phyloP scores from a whole-genome alignment of 805 yeast species.

The Candida insectorum region DNA sequence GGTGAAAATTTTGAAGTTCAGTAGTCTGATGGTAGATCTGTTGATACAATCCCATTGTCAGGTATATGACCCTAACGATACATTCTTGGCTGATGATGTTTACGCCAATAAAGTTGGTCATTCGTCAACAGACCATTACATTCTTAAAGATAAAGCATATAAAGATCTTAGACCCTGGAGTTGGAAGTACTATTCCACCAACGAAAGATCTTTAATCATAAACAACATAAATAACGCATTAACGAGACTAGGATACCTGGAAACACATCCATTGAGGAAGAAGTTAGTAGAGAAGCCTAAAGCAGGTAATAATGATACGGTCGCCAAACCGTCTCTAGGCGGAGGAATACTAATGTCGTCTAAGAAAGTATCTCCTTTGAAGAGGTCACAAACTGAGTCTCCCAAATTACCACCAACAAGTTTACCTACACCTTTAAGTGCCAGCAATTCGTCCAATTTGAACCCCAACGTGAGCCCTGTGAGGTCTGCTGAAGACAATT shows the following conservation, averaged over 20 bases:
- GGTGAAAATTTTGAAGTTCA: slow-evolving; percentile 1
- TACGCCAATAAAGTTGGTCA: slow-evolving; percentile 16
- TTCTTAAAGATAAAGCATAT: slow-evolving; percentile 39
- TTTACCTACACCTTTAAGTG: neutral
- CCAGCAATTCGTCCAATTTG: too few relatives aligned
- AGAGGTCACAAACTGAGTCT: slow-evolving; percentile 16
- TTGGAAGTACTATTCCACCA: slow-evolving; percentile 28
- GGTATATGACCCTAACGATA: slow-evolving; percentile 26
- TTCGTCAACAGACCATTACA: slow-evolving; percentile 10
- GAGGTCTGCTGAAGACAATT: neutral
- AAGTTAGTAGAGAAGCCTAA: slow-evolving; percentile 20
- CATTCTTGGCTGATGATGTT: slow-evolving; percentile 28
- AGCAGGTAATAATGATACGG: neutral
- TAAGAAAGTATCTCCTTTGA: slow-evolving; percentile 11
- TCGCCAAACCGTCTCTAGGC: slow-evolving; percentile 11
- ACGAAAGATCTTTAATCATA: slow-evolving; percentile 29
- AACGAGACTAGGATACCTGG: slow-evolving; percentile 40
- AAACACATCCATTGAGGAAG: slow-evolving; percentile 40
- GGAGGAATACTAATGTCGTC: slow-evolving; percentile 18
- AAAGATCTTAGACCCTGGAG: slow-evolving; percentile 38
- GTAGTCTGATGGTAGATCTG: slow-evolving; percentile 11
- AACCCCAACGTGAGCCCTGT: neutral
- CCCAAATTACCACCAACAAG: slow-evolving; percentile 8
- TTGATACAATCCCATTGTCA: slow-evolving; percentile 27
- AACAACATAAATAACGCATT: slow-evolving; percentile 36